Base-by-base conservation (phyloP, 345 rosid genomes). In the Eucalyptus tenuipes region DNA sequence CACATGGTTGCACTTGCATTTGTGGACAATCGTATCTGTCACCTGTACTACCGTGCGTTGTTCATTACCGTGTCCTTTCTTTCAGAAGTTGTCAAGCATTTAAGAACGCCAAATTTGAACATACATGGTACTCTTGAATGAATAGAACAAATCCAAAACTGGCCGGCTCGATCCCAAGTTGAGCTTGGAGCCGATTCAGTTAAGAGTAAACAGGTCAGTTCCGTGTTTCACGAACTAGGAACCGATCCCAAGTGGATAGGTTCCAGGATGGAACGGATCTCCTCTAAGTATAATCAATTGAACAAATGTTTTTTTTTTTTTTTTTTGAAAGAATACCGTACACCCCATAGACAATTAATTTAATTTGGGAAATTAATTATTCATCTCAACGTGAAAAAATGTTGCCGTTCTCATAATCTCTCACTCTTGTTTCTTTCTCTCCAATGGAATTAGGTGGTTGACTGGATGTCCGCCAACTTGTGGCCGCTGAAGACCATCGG, bases 401-500 rank as follows among this genome's bases (percentile, higher is more conserved):
- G 44, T 55, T 57, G 29, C 14, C 29, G 31, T 33, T 20, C 16
- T 49, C 55, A 17, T 27, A 8, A 7, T 33, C 37, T 33, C 49
- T 25, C 82, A 33, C 44, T 17, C 80, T 33, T 8, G 44, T 31
- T 68, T 33, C 25, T 66, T 66, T 33, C 44, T 71, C 44, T 68
- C 25, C 44, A 20, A 20, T 37, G 45, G 42, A 37, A 37, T 71
- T 33, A 88, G 90, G 87, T 66, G 55, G 61, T 40, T 8, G 80
- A 91, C 49, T 91, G 91, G 92, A 86, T 91, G 89, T 45, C 89
- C 20, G 75, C 86, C 47, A 88, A 44, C 29, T 50, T 89, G 27
- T 89, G 92, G 94, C 89, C 87, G 8, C 6, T 91, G 31, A 55
- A 55, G 88, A 90, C 93, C 12, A 64, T 92, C 27, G 92, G 93